Evolutionary conservation across 75 land plant genomes (phyloP).

Genomic region (Azolla pinnata): DNA sequence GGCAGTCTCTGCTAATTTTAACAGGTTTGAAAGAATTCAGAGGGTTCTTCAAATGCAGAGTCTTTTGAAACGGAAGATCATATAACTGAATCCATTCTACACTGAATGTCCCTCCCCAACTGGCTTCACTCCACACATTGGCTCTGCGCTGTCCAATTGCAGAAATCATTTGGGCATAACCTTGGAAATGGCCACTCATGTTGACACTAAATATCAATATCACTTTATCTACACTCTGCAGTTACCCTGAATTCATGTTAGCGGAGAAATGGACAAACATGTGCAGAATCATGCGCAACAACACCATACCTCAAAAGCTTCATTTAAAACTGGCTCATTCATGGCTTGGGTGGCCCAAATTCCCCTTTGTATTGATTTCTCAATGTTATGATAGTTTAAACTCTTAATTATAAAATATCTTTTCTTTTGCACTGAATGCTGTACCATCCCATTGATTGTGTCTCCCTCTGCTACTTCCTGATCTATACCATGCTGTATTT

Average conservation of each 20-base stretch:
- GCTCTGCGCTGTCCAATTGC: constrained; percentile 70
- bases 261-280: too few species aligned
- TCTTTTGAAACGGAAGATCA: constrained; percentile 71
- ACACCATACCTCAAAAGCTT: constrained; percentile 60
- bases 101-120: constrained; percentile 72
- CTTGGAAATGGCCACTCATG: constrained; percentile 94
- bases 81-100: constrained; percentile 66
- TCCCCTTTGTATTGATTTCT: constrained; percentile 64
- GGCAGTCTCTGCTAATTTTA: constrained; percentile 83
- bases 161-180: constrained; percentile 83
- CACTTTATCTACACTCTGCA: constrained; percentile 61
- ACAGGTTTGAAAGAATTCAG: constrained; percentile 77
- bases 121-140: constrained; percentile 70
- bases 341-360: constrained; percentile 89
- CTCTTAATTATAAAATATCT: constrained; percentile 86
- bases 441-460: too few species aligned
- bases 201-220: constrained; percentile 76
- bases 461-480: too few species aligned
- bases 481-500: too few species aligned
- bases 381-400: constrained; percentile 61
- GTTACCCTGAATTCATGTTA: too few species aligned
- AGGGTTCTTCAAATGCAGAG: constrained; percentile 78
- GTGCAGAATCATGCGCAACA: too few species aligned
- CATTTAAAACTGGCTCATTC: constrained; percentile 77
- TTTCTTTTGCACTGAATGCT: constrained; percentile 15